Evolutionary conservation across 1,284 basidiomycete genomes (phyloP), one percentile per base, ranked within the genome.

Genomic region (Coriolopsis trogii): DNA sequence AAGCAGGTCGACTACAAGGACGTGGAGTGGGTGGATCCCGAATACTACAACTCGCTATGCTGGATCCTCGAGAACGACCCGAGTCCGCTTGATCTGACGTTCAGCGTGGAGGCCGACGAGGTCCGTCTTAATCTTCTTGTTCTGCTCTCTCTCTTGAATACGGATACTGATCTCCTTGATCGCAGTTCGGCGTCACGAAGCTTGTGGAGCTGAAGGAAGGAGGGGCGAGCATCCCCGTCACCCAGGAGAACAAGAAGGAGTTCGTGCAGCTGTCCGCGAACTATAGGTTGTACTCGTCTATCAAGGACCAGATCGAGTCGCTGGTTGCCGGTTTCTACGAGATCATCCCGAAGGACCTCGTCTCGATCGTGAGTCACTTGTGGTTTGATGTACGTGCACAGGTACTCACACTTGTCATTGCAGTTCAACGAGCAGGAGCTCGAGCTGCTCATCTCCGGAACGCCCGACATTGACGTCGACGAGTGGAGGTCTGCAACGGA

Each of bases 381-480:
- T n/a, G n/a, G n/a, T n/a, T n/a, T n/a, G n/a, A n/a, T n/a, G n/a
- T n/a, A n/a, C n/a, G n/a, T n/a, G n/a, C n/a, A n/a, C n/a, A n/a
- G n/a, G n/a, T 76, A 60, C 69, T 68, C 57, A 72, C 65, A 38
- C 59, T 63, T 41, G 59, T 64, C 29, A 16, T 5, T 53, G 5
- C 61, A 92, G 89, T 99, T 99, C 74, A 95, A 97, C 65, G 96
- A 98, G 61, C 91, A 97, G 74, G 97, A 99, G 69, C 83, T 99
- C 34, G 97, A 99, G 71, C 81, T 98, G n/a, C 80, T 98, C 40
- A 98, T 98, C 61, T 98, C 95, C 0, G 96, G 95, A 24, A 91
- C 98, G 20, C 95, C 96, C n/a, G 95, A 97, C 63, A 95, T 99
- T 58, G 95, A 99, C 62, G 94, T 98, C 3, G 96, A 99, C 68